phyloP scores from a whole-genome alignment of 2,329 filamentous ascomycete genomes.

The Colletotrichum sidae region DNA sequence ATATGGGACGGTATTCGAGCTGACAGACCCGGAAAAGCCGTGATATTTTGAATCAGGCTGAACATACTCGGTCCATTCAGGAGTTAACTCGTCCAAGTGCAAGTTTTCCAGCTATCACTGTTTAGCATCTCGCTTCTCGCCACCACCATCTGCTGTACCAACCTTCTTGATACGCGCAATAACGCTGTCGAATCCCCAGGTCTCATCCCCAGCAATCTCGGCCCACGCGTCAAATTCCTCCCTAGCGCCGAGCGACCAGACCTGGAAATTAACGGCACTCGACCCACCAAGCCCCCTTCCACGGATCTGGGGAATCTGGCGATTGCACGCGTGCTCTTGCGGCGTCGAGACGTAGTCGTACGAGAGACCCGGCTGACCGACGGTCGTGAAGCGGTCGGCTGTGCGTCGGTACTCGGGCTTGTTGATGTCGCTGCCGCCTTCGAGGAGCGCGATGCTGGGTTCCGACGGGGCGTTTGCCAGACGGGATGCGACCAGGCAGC shows the following conservation, averaged over 20 bases:
- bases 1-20: background rate
- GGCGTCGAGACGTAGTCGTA: slow-evolving; percentile 64
- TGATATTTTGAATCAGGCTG: slow-evolving; percentile 15
- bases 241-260: slow-evolving; percentile 64
- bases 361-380: slow-evolving; percentile 60
- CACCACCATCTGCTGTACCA: no score
- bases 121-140: background rate
- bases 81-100: slow-evolving; percentile 9
- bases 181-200: slow-evolving; percentile 45
- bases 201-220: slow-evolving; percentile 63
- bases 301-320: slow-evolving; percentile 60
- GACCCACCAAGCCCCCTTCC: slow-evolving; percentile 64
- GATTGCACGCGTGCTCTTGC: slow-evolving; percentile 55
- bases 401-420: slow-evolving; percentile 60
- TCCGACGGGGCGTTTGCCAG: slow-evolving; percentile 59
- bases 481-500: slow-evolving; percentile 64
- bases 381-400: slow-evolving; percentile 63
- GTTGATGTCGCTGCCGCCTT: slow-evolving; percentile 66
- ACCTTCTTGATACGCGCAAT: slow-evolving; percentile 19
- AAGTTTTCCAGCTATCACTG: slow-evolving; percentile 13
- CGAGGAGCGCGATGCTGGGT: slow-evolving; percentile 69
- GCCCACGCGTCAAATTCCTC: slow-evolving; percentile 75
- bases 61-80: slow-evolving; percentile 24
- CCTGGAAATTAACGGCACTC: slow-evolving; percentile 65
- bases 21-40: slow-evolving; percentile 15